These are phyloP conservation scores for Hygrophorus russula DNA, from an alignment of 768 basidiomycete species.

Conservation along the genomic window DNA sequence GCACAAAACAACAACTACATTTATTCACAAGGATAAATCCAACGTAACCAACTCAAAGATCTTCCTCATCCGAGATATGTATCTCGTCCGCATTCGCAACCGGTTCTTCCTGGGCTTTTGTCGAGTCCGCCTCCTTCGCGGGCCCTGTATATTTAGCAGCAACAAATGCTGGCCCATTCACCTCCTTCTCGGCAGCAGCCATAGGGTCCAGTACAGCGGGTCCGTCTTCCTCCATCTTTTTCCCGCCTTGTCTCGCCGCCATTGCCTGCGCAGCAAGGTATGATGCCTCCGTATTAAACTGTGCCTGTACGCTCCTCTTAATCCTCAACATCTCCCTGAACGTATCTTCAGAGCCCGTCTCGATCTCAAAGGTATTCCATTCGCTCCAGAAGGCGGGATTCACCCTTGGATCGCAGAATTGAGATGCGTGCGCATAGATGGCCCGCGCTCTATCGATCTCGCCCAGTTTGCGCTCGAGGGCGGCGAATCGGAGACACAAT, in stretches of 20 bases:
- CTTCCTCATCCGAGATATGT: conserved; percentile 80
- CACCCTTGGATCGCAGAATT: conserved; percentile 95
- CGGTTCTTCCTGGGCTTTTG: conserved; percentile 16
- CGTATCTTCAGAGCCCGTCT: conserved; percentile 97
- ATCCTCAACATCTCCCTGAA: conserved; percentile 94
- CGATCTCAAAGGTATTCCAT: conserved; percentile 97
- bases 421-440: conserved; percentile 94
- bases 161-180: conserved; percentile 65
- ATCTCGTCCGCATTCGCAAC: conserved; percentile 71
- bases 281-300: conserved; percentile 95
- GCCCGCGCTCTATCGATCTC: conserved; percentile 97
- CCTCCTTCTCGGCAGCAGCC: conserved; percentile 71
- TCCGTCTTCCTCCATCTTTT: conserved; percentile 30
- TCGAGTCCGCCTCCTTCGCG: conserved; percentile 25
- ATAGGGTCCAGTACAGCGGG: conserved; percentile 60
- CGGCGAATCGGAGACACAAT: conserved; percentile 95
- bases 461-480: conserved; percentile 92
- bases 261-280: conserved; percentile 88
- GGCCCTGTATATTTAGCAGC: conserved; percentile 52
- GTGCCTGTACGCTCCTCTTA: conserved; percentile 95
- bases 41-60: conserved; percentile 6
- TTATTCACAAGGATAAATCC: neutral
- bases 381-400: conserved; percentile 91
- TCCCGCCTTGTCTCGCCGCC: conserved; percentile 51
- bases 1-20: neutral